phyloP scores from a whole-genome alignment of 148 eudicot genomes.

The Chenopodium suecicum region DNA sequence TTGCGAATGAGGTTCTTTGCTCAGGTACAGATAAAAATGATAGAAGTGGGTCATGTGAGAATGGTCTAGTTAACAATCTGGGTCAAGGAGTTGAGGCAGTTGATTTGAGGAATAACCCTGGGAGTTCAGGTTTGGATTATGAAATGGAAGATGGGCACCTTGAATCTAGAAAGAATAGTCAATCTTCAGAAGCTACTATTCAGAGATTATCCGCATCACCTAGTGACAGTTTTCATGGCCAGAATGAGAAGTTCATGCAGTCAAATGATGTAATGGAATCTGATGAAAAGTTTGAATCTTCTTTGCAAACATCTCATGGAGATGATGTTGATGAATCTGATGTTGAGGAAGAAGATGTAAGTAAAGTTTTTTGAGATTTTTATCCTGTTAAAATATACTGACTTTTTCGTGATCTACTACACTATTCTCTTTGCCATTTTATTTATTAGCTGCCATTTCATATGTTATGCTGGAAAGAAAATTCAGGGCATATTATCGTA shows the following conservation, averaged over 20 bases:
- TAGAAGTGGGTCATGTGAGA: conserved; percentile 19
- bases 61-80: conserved; percentile 5
- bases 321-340: conserved; percentile 71
- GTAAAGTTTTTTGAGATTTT: conserved; percentile 17
- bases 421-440: background rate
- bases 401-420: background rate
- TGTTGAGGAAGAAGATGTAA: conserved; percentile 77
- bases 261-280: conserved; percentile 21
- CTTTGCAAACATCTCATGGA: conserved; percentile 32
- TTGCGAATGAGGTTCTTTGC: conserved; percentile 15
- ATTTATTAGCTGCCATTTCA: background rate
- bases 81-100: conserved; percentile 26
- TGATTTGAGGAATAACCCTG: conserved; percentile 17
- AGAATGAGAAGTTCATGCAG: conserved; percentile 35
- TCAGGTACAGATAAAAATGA: conserved; percentile 15
- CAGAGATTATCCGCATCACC: conserved; percentile 14
- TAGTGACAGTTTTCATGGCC: conserved; percentile 20
- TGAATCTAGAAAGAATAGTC: conserved; percentile 18
- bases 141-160: conserved; percentile 8
- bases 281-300: conserved; percentile 29
- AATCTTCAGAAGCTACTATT: conserved; percentile 1
- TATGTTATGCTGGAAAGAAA: background rate
- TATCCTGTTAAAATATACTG: background rate
- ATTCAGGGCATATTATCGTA: background rate
- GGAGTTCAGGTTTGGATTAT: conserved; percentile 12